A percentile compares a stretch with the other conserved stretches of the same genome.
phyloP scores from a whole-genome alignment of 352 stramenopile genomes.

The Phytophthora hybrid region DNA sequence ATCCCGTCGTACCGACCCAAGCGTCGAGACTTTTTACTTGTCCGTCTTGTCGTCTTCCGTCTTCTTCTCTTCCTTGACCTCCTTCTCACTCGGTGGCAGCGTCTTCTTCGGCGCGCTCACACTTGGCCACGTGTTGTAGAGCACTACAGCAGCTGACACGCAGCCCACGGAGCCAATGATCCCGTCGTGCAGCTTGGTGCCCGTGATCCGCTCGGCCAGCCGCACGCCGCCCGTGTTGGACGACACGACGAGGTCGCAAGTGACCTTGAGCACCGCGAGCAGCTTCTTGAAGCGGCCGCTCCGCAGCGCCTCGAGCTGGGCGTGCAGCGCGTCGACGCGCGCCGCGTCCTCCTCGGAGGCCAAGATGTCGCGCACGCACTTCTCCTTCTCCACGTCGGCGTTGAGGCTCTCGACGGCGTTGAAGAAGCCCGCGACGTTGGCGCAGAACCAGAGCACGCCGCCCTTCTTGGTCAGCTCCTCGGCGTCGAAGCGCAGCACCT shows the following conservation, averaged over 20 bases:
- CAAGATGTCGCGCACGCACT: conserved; percentile 77
- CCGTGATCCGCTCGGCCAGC: conserved; percentile 79
- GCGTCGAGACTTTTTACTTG: neutral
- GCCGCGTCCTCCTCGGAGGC: conserved; percentile 69
- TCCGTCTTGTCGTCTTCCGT: conserved; percentile 10
- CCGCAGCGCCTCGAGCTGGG: conserved; percentile 69
- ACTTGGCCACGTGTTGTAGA: conserved; percentile 87
- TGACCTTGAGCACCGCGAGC: conserved; percentile 82
- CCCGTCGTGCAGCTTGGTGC: conserved; percentile 85
- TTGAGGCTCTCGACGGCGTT: conserved; percentile 78
- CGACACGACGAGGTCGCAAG: conserved; percentile 88
- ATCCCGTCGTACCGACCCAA: neutral
- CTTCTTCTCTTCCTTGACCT: conserved; percentile 12
- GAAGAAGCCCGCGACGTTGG: conserved; percentile 84
- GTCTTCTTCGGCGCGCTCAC: conserved; percentile 47
- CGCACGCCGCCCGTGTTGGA: conserved; percentile 85
- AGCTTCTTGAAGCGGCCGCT: conserved; percentile 82
- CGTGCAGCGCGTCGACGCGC: conserved; percentile 60
- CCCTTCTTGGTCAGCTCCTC: conserved; percentile 71
- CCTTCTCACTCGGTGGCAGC: conserved; percentile 25
- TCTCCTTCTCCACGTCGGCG: conserved; percentile 83
- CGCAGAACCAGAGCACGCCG: conserved; percentile 86
- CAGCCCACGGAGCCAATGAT: conserved; percentile 83
- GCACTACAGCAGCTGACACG: conserved; percentile 81
- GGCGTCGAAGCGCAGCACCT: conserved; percentile 72